These are phyloP conservation scores for Aspergillus candidus DNA, from an alignment of 2,329 filamentous ascomycete genomes.

Conservation along the genomic window DNA sequence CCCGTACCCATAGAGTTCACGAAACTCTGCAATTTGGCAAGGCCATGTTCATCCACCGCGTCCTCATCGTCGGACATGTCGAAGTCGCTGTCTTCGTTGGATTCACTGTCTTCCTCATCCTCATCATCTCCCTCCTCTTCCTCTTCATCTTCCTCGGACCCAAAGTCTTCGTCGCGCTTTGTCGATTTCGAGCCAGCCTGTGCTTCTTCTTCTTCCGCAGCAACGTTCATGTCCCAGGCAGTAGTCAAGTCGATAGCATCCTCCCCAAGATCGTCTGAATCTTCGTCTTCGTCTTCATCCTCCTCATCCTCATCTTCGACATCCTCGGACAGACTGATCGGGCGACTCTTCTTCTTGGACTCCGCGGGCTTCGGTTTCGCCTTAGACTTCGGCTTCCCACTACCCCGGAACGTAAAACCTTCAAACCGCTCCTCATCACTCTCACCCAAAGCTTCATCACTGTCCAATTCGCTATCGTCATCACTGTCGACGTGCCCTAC, in stretches of 20 bases:
- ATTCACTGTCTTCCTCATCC: conserved; percentile 36
- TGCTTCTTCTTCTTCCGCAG: conserved; percentile 37
- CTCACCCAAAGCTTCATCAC: conserved; percentile 78
- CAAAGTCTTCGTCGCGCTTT: conserved; percentile 7
- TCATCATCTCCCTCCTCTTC: conserved; percentile 24
- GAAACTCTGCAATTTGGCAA: conserved; percentile 61
- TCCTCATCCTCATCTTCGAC: conserved; percentile 42
- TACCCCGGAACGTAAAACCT: conserved; percentile 64
- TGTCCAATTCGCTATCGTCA: conserved; percentile 64
- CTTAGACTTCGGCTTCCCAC: conserved; percentile 40
- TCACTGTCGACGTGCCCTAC: conserved; percentile 64
- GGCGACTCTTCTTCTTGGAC: conserved; percentile 22
- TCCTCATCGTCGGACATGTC: conserved; percentile 37
- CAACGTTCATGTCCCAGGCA: conserved; percentile 51
- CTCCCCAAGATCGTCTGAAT: conserved; percentile 58
- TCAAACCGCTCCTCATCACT: conserved; percentile 83
- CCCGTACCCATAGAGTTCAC: conserved; percentile 58
- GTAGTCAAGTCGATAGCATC: conserved; percentile 59
- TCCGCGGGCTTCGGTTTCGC: conserved; percentile 25
- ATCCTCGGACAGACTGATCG: conserved; percentile 48
- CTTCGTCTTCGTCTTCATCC: conserved; percentile 39
- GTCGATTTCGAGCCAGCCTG: conserved; percentile 24
- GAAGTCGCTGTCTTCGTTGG: conserved; percentile 40
- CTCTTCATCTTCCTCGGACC: conserved; percentile 24
- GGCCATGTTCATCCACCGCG: conserved; percentile 40